Percentiles rank a stretch among this genome's conserved stretches.
These are phyloP conservation scores for Suillus subalutaceus DNA, from an alignment of 768 basidiomycete species.

Conservation along the genomic window DNA sequence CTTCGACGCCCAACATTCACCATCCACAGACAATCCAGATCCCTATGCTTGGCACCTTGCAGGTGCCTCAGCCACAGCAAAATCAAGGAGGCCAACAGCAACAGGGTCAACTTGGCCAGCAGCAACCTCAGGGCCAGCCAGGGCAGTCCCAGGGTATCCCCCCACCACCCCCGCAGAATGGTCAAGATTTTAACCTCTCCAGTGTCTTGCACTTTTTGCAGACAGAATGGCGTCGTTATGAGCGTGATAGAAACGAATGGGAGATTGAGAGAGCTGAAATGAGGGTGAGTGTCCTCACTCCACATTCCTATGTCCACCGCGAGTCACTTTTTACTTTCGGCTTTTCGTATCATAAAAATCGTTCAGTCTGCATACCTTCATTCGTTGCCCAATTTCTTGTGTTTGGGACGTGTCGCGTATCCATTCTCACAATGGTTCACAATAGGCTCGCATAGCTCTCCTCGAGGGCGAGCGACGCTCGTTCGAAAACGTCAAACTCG, in stretches of 20 bases:
- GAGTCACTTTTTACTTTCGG: constrained; percentile 5
- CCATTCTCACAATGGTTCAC: constrained; percentile 14
- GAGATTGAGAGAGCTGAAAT: constrained; percentile 99
- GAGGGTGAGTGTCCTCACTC: constrained; percentile 65
- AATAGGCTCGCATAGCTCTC: constrained; percentile 92
- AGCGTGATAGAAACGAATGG: constrained; percentile 99
- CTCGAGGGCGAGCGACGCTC: constrained; percentile 96
- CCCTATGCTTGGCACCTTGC: constrained; percentile 75
- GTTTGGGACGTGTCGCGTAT: constrained; percentile 35
- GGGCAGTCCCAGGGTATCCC: constrained; percentile 61
- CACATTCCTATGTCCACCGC: background rate
- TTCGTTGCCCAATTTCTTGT: constrained; percentile 12
- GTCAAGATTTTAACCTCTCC: constrained; percentile 91
- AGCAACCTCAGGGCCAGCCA: constrained; percentile 54
- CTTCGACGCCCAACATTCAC: constrained; percentile 35
- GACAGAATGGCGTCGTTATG: constrained; percentile 97
- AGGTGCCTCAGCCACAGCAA: constrained; percentile 56
- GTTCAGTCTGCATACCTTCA: background rate
- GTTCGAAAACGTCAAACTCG: constrained; percentile 95
- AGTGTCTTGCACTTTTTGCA: constrained; percentile 96
- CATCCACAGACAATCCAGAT: constrained; percentile 50
- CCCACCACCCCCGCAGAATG: constrained; percentile 80
- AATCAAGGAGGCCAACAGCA: constrained; percentile 59
- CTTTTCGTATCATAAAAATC: background rate
- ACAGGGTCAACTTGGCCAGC: constrained; percentile 36